Evolutionary conservation across 345 rosid species (phyloP).

Genomic region (Melastoma malabathricum): DNA sequence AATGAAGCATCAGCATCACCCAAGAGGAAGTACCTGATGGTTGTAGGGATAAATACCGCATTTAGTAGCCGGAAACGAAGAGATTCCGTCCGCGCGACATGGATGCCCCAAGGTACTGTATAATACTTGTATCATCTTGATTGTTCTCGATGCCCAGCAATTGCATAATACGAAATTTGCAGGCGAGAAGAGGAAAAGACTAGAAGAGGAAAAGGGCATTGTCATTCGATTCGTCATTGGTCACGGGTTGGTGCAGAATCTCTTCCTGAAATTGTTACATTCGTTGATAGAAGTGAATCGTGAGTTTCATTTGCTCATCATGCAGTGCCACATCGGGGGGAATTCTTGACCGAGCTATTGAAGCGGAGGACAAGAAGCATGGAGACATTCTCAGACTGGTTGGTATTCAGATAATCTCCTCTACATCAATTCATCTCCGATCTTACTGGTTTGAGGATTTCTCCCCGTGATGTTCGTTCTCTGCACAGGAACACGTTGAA

Average conservation of each 20-base stretch:
- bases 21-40: conserved; percentile 70
- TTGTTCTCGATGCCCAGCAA: conserved; percentile 6
- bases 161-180: conserved; percentile 6
- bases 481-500: conserved; percentile 81
- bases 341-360: conserved; percentile 78
- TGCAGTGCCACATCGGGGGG: conserved; percentile 90
- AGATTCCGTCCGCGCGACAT: conserved; percentile 87
- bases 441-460: background rate
- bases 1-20: conserved; percentile 19
- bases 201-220: conserved; percentile 93
- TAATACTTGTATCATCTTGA: background rate
- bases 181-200: conserved; percentile 78
- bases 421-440: background rate
- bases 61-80: conserved; percentile 91
- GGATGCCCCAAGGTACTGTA: conserved; percentile 87
- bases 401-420: conserved; percentile 6
- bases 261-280: background rate
- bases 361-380: conserved; percentile 85
- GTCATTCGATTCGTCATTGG: conserved; percentile 82
- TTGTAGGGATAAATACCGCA: conserved; percentile 85
- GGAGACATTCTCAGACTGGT: conserved; percentile 91
- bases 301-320: conserved; percentile 1
- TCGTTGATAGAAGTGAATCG: background rate
- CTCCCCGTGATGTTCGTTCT: conserved; percentile 2
- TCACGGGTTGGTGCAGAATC: conserved; percentile 59